Conservation (phyloP, 2,329 filamentous ascomycete genomes). For the Sordariomycetes sp. region DNA sequence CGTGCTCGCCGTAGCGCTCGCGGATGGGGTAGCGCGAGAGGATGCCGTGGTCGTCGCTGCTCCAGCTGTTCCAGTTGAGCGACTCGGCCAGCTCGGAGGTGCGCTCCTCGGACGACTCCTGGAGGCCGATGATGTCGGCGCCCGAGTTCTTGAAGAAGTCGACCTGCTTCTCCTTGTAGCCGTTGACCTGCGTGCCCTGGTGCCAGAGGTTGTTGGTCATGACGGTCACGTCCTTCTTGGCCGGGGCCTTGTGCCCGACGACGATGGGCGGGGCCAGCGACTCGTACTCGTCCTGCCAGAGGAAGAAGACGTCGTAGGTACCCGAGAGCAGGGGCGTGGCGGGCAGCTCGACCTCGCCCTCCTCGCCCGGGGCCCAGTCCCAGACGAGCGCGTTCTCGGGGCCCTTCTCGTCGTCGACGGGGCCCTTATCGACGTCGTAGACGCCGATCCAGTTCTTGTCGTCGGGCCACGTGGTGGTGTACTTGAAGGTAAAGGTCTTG, state of each 20-base stretch:
- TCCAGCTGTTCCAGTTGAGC: slow-evolving; percentile 26
- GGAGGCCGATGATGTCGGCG: slow-evolving; percentile 24
- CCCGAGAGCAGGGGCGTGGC: background rate
- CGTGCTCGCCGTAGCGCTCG: slow-evolving; percentile 14
- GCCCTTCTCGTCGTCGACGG: no score
- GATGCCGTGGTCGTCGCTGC: slow-evolving; percentile 18
- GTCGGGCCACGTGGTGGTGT: no score
- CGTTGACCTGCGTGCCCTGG: slow-evolving; percentile 21
- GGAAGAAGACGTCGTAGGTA: slow-evolving; percentile 23
- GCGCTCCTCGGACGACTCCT: slow-evolving; percentile 20
- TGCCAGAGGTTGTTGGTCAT: slow-evolving; percentile 29
- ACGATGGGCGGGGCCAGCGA: slow-evolving; percentile 22
- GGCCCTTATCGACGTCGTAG: no score
- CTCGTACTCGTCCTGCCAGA: slow-evolving; percentile 22
- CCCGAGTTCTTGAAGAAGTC: slow-evolving; percentile 18
- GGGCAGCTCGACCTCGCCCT: background rate
- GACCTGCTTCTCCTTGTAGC: slow-evolving; percentile 27
- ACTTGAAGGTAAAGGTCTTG: no score
- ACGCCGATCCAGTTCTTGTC: no score
- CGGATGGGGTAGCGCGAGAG: slow-evolving; percentile 28
- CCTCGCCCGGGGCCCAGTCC: slow-evolving; percentile 17
- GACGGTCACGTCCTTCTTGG: no score
- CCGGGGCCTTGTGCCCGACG: slow-evolving; percentile 21
- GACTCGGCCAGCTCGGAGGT: slow-evolving; percentile 23
- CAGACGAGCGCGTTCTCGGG: slow-evolving; percentile 19